Evolutionary conservation across 2,329 filamentous ascomycete genomes (phyloP).

Genomic region (Coniochaeta hoffmannii): DNA sequence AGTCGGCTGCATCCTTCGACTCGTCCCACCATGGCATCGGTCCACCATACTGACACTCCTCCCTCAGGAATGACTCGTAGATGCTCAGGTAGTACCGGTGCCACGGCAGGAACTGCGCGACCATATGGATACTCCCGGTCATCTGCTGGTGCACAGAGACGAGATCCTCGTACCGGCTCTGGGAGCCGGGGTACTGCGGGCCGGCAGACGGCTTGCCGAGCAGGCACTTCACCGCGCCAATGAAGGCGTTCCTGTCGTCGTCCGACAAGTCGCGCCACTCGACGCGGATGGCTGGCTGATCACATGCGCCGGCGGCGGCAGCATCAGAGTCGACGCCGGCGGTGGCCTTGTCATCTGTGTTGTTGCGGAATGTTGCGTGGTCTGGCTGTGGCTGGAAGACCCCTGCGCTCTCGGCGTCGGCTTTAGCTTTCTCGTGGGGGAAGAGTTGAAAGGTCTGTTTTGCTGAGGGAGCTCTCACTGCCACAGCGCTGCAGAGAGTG

Average conservation of each 20-base stretch:
- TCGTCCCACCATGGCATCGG: constrained; percentile 34
- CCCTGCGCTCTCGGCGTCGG: background rate
- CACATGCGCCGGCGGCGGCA: background rate
- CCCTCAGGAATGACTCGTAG: constrained; percentile 27
- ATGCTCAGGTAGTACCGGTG: constrained; percentile 29
- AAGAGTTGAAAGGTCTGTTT: background rate
- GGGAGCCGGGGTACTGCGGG: constrained; percentile 14
- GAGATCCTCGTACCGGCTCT: constrained; percentile 28
- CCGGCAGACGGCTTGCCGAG: constrained; percentile 19
- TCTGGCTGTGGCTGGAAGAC: background rate
- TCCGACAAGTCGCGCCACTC: constrained; percentile 20
- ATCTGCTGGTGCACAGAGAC: constrained; percentile 28
- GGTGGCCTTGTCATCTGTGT: background rate
- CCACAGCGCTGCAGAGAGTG: background rate
- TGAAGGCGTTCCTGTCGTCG: constrained; percentile 21
- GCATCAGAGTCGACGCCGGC: background rate
- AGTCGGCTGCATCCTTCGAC: constrained; percentile 23
- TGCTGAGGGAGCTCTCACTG: background rate
- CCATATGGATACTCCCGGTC: constrained; percentile 23
- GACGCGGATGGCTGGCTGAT: background rate
- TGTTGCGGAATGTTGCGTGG: background rate
- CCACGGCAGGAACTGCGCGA: constrained; percentile 29
- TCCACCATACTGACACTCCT: constrained; percentile 28
- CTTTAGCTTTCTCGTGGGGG: background rate
- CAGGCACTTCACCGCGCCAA: constrained; percentile 26